Evolutionary conservation across 2,329 filamentous ascomycete species (phyloP).

Genomic region (Parastagonospora avenae): DNA sequence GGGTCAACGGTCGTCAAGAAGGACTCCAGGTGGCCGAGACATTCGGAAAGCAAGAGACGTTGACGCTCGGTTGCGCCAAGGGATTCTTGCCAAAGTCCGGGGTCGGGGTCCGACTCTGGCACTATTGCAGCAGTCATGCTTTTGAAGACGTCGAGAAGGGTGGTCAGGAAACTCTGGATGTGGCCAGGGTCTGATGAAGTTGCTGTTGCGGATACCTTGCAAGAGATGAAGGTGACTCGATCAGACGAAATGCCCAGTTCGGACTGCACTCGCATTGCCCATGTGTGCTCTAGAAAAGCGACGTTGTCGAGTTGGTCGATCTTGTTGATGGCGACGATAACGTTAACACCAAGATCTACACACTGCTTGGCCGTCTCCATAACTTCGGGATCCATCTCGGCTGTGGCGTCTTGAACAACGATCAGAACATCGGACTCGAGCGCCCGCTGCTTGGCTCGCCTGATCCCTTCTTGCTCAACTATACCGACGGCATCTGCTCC

Average conservation of each 20-base stretch:
- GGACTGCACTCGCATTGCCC: slow-evolving; percentile 28
- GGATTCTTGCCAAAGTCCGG: slow-evolving; percentile 77
- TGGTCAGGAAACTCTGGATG: slow-evolving; percentile 70
- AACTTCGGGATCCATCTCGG: slow-evolving; percentile 70
- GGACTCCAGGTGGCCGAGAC: slow-evolving; percentile 70
- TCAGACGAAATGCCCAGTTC: slow-evolving; percentile 36
- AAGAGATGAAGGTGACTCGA: slow-evolving; percentile 71
- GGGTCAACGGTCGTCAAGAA: slow-evolving; percentile 67
- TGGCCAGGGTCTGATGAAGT: slow-evolving; percentile 62
- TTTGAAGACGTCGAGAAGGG: slow-evolving; percentile 70
- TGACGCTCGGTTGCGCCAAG: slow-evolving; percentile 92
- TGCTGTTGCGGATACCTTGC: slow-evolving; percentile 64
- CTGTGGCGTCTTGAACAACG: slow-evolving; percentile 68
- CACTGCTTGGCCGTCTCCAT: slow-evolving; percentile 59
- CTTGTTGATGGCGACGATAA: slow-evolving; percentile 68
- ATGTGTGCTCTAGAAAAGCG: slow-evolving; percentile 10
- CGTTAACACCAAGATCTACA: slow-evolving; percentile 54
- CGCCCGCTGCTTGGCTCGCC: slow-evolving; percentile 80
- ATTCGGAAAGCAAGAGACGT: slow-evolving; percentile 76
- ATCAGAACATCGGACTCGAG: slow-evolving; percentile 84
- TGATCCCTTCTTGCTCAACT: slow-evolving; percentile 89
- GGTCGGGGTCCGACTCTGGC: slow-evolving; percentile 56
- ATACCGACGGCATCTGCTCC: slow-evolving; percentile 61
- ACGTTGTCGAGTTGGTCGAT: slow-evolving; percentile 56
- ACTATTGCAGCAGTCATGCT: slow-evolving; percentile 66